Evolutionary conservation across 345 rosid species (phyloP), one percentile per base, ranked within the genome.

Genomic region (Dimocarpus longan): DNA sequence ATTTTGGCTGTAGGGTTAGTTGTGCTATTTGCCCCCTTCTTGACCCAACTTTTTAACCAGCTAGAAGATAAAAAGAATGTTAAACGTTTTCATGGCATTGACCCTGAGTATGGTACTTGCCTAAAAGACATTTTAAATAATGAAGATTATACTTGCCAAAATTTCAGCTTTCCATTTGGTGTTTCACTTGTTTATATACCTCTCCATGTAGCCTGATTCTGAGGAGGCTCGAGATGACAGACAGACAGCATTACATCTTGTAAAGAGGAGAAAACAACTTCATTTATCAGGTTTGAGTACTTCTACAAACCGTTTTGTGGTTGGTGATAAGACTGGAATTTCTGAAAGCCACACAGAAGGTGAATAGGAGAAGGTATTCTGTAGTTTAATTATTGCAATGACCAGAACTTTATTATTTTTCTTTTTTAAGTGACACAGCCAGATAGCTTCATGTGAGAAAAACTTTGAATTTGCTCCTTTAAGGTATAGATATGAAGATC

Each of bases 211-310:
- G 98, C 91, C 92, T 69, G 87, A 78, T 79, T 84, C 70, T 0
- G 82, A 44, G 79, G 98, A 86, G 80, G 95, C 86, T 40, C 89
- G 76, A 82, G 91, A 84, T 42, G 97, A 93, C 82, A 73, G 89
- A 76, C 90, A 79, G 43, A 68, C 88, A 66, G 93, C 94, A 57
- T 66, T 80, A 39, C 90, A 82, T 62, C 97, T 91, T 21, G 84
- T 93, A 57, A 93, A 90, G 89, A 92, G 84, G 86, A 81, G 95
- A 78, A 91, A 88, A 83, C 95, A 88, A 79, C 91, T 91, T 76
- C 95, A 92, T 74, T 70, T 80, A 40, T 86, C 94, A 0, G 94
- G 93, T 21, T 60, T 84, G 82, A 88, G 86, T 74, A 59, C 81
- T 60, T 70, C 77, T 70, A 22, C 81, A 81, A 86, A 68, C n/a